Evolutionary conservation across 768 basidiomycete species (phyloP).

Genomic region (Exsudoporus frostii): DNA sequence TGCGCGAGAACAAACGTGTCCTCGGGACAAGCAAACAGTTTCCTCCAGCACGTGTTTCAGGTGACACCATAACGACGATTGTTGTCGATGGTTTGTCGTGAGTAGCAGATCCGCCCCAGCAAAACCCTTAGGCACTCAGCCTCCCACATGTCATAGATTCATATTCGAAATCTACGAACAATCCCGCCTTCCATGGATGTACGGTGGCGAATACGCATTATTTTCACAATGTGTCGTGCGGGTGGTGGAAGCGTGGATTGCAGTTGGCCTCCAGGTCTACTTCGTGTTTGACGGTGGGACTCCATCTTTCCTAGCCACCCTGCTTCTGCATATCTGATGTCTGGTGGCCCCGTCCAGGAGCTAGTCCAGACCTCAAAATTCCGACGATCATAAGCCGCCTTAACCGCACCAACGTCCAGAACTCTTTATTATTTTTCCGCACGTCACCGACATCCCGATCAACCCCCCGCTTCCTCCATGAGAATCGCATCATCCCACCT

Average conservation of each 20-base stretch:
- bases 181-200: constrained; percentile 75
- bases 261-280: constrained; percentile 57
- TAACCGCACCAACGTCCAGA: constrained; percentile 54
- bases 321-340: constrained; percentile 9
- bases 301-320: constrained; percentile 16
- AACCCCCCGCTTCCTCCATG: constrained; percentile 63
- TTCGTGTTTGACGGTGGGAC: constrained; percentile 80
- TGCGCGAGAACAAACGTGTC: constrained; percentile 42
- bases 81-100: constrained; percentile 89
- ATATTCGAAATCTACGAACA: constrained; percentile 64
- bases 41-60: constrained; percentile 1
- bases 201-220: constrained; percentile 73
- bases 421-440: constrained; percentile 73
- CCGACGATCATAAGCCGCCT: constrained; percentile 60
- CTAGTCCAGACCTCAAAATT: constrained; percentile 71
- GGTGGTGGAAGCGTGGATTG: constrained; percentile 66
- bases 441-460: constrained; percentile 66
- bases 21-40: constrained; percentile 40
- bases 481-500: constrained; percentile 74
- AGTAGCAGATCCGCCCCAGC: constrained; percentile 37
- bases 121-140: constrained; percentile 5
- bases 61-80: constrained; percentile 38
- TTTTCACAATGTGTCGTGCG: constrained; percentile 47
- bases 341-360: constrained; percentile 42
- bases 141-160: constrained; percentile 47